Conservation (phyloP, 352 stramenopile genomes). For the Phytophthora nicotianae region DNA sequence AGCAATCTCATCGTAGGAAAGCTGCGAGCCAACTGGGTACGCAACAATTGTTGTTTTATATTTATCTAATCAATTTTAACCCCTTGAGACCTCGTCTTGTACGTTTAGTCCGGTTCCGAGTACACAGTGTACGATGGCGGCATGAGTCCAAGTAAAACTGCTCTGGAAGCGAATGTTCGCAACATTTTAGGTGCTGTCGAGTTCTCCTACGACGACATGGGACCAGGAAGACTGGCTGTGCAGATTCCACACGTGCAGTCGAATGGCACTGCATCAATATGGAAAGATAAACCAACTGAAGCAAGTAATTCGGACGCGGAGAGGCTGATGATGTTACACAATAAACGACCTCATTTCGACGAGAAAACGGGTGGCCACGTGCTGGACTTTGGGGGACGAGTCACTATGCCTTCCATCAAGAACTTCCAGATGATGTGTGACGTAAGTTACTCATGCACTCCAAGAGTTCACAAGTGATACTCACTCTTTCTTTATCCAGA, state of each 20-base stretch:
- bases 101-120: conserved; percentile 50
- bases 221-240: conserved; percentile 51
- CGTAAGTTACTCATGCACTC: conserved; percentile 24
- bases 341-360: conserved; percentile 85
- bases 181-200: conserved; percentile 52
- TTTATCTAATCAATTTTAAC: no score
- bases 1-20: conserved; percentile 57
- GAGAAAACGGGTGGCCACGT: conserved; percentile 56
- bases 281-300: conserved; percentile 34
- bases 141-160: conserved; percentile 51
- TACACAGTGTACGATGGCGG: conserved; percentile 68
- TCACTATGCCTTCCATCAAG: conserved; percentile 75
- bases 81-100: no score
- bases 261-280: conserved; percentile 24
- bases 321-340: conserved; percentile 75
- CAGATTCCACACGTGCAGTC: conserved; percentile 47
- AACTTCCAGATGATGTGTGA: conserved; percentile 76
- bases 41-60: no score
- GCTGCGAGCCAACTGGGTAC: conserved; percentile 62
- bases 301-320: conserved; percentile 10
- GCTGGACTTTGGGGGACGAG: conserved; percentile 66
- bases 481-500: conserved; percentile 15
- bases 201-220: conserved; percentile 78
- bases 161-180: conserved; percentile 51
- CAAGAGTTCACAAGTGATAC: neutral